These are phyloP conservation scores for Populus pruinosa DNA, from an alignment of 345 rosid species.

Conservation along the genomic window DNA sequence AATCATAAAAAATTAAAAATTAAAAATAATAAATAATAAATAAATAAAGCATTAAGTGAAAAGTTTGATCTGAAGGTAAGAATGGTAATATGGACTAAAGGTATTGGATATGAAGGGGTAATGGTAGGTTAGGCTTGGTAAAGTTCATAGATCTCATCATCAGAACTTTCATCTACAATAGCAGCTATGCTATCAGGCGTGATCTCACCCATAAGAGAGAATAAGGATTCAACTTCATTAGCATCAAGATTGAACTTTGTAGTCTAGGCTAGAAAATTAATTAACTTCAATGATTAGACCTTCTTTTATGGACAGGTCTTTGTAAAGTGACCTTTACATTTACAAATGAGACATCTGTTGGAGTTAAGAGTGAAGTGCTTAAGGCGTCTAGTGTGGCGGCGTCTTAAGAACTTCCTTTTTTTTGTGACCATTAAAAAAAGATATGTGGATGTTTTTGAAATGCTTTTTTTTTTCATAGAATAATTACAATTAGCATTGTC, in stretches of 20 bases:
- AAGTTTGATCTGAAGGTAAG: no score
- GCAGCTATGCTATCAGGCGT: background rate
- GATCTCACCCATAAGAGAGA: background rate
- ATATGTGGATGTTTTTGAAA: background rate
- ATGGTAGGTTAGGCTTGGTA: no score
- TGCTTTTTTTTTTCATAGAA: background rate
- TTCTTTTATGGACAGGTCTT: background rate
- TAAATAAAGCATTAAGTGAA: no score
- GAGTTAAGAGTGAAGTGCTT: background rate
- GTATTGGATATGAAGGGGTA: no score
- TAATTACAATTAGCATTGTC: background rate
- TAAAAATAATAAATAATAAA: no score
- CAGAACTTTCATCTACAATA: background rate
- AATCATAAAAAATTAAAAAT: no score
- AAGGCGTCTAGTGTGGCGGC: background rate
- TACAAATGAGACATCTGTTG: no score
- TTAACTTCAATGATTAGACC: background rate
- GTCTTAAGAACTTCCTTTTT: background rate
- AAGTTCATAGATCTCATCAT: background rate
- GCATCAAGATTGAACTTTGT: no score
- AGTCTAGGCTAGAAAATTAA: no score
- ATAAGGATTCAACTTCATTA: background rate
- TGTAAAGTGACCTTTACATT: background rate
- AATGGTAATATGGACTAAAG: background rate
- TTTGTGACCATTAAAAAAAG: background rate